Evolutionary conservation across 441 rosid genomes (phyloP), one percentile per base, ranked within the genome.

Genomic region (Corymbia citriodora): DNA sequence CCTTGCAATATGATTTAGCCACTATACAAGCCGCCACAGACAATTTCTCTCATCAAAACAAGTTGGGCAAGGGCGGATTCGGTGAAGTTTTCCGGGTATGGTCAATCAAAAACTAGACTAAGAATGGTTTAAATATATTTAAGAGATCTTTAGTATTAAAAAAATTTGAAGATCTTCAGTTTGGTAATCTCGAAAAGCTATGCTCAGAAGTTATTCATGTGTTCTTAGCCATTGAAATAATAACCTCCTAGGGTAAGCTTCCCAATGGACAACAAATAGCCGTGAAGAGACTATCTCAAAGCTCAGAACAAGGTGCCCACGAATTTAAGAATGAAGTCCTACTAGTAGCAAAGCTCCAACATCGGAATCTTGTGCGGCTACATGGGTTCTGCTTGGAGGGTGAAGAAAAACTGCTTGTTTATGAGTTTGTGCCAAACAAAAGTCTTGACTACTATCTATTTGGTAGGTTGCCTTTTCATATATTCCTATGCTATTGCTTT

Each of bases 171-270:
- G 29, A 57, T 57, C 13, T 23, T 23, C 23, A 5, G 6, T 59
- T 23, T 23, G 29, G 14, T 59, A 23, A 10, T 23, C 1, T 61
- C 0, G 14, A 59, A 59, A 59, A 4, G 7, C 2, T 59, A 13
- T 59, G 7, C 9, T 59, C 7, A 59, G 6, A 10, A 59, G 63
- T 13, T 59, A 23, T 59, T 59, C 29, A 59, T 59, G 63, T 23
- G 5, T 59, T 10, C 29, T 59, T 4, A 59, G 0, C 2, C 63
- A 23, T 59, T 6, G 0, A 59, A 59, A 10, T 1, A 4, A 0
- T 23, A 23, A 59, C 13, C 14, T 59, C 9, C 6, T 14, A 59
- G 7, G n/a, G 65, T 59, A 25, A 10, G n/a, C n/a, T 59, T 59
- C 29, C 31, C 4, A 63, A 13, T 63, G 70, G 9, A 63, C 70